These are phyloP conservation scores for Leucoagaricus sp. DNA, from an alignment of 1,284 basidiomycete genomes.

Conservation along the genomic window DNA sequence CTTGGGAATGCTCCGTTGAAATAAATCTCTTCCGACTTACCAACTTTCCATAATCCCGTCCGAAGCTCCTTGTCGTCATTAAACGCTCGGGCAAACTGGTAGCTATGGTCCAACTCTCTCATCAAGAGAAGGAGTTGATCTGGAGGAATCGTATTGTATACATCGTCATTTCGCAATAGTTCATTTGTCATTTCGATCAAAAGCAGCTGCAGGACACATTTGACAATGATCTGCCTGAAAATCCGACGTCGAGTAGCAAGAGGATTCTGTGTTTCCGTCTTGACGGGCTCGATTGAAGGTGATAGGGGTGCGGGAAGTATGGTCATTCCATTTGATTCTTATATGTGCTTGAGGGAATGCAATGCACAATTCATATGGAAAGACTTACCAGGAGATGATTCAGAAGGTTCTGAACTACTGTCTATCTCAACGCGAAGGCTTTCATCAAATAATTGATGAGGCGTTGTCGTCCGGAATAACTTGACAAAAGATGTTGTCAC, in stretches of 20 bases:
- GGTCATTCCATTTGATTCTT: conserved; percentile 50
- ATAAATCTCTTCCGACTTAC: conserved; percentile 51
- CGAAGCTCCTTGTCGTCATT: conserved; percentile 98
- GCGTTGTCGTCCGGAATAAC: conserved; percentile 96
- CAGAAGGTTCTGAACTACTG: conserved; percentile 56
- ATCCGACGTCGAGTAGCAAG: conserved; percentile 80
- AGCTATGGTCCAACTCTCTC: conserved; percentile 94
- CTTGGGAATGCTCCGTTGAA: conserved; percentile 5
- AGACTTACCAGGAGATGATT: conserved; percentile 45
- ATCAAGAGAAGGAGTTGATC: conserved; percentile 92
- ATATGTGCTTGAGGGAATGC: background rate
- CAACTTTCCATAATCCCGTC: conserved; percentile 99
- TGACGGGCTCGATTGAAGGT: conserved; percentile 56
- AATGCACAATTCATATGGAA: background rate
- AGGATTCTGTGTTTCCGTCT: conserved; percentile 49
- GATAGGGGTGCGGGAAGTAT: conserved; percentile 82
- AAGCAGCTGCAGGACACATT: conserved; percentile 97
- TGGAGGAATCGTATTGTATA: conserved; percentile 94
- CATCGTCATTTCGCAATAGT: conserved; percentile 87
- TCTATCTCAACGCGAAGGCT: conserved; percentile 82
- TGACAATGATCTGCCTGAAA: conserved; percentile 99
- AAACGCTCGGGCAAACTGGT: conserved; percentile 96
- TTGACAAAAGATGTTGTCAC: conserved; percentile 94
- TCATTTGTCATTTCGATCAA: conserved; percentile 99
- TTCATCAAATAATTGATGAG: conserved; percentile 96